A percentile compares a stretch with the other conserved stretches of the same genome.
phyloP scores from a whole-genome alignment of 306 rosid genomes.

The Citrullus mucosospermus region DNA sequence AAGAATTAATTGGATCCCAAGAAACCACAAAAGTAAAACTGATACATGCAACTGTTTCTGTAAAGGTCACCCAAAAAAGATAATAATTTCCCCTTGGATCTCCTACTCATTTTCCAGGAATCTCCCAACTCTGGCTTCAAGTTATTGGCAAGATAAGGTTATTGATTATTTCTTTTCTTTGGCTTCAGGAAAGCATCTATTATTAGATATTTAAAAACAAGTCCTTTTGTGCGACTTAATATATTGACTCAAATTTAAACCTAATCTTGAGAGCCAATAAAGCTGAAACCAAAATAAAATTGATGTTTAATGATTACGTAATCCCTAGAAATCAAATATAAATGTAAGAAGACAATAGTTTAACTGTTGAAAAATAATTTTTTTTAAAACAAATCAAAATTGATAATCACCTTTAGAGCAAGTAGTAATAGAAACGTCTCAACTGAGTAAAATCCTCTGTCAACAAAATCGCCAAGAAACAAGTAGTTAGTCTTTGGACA shows the following conservation, averaged over 20 bases:
- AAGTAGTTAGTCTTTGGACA: conserved; percentile 94
- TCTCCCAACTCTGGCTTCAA: not conserved
- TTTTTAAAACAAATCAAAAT: not conserved
- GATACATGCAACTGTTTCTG: not conserved
- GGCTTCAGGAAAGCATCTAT: not conserved
- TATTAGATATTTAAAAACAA: not conserved
- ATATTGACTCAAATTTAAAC: not conserved
- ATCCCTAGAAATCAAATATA: not conserved
- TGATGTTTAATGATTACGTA: not conserved
- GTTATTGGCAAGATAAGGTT: not conserved
- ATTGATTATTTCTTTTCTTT: not conserved
- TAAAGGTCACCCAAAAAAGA: not conserved
- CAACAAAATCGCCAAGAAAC: conserved; percentile 98
- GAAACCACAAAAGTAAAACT: not conserved
- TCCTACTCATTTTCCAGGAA: not conserved
- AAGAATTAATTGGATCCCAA: not conserved
- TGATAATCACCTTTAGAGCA: conserved; percentile 74
- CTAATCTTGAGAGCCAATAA: not conserved
- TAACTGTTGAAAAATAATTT: not conserved
- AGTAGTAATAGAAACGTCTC: conserved; percentile 91
- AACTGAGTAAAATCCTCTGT: conserved; percentile 88
- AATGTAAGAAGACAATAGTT: not conserved
- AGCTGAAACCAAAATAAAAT: not conserved
- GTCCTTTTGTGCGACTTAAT: not conserved
- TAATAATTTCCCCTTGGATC: not conserved